Evolutionary conservation across 495 filamentous ascomycete genomes (phyloP).

Genomic region (Annulohypoxylon bovei): DNA sequence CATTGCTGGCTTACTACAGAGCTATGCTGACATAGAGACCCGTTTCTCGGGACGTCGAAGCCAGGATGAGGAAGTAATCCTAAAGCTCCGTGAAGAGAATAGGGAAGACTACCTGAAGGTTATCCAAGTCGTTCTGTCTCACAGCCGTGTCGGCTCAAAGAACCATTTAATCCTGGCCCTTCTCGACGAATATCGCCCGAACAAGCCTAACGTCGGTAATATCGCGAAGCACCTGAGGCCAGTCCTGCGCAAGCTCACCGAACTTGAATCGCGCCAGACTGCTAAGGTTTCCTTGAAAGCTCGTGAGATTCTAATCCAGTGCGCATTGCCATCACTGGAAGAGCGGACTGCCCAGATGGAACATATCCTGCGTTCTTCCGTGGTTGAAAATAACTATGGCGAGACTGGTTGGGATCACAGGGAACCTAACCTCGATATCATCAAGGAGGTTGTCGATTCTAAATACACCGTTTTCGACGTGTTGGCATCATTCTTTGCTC

Average conservation of each 20-base stretch:
- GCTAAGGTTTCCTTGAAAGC: conserved; percentile 98
- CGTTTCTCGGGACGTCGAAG: conserved; percentile 84
- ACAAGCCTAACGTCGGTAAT: conserved; percentile 88
- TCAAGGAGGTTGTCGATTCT: conserved; percentile 98
- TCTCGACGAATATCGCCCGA: conserved; percentile 91
- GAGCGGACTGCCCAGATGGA: conserved; percentile 97
- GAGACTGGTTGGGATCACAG: conserved; percentile 98
- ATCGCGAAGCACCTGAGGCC: conserved; percentile 88
- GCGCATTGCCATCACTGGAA: conserved; percentile 92
- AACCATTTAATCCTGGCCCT: conserved; percentile 94
- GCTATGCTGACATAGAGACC: conserved; percentile 84
- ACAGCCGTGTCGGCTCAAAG: conserved; percentile 91
- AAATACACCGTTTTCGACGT: conserved; percentile 99
- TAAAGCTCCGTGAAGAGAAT: conserved; percentile 94
- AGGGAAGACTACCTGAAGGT: conserved; percentile 88
- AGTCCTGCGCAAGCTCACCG: conserved; percentile 83
- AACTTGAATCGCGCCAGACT: conserved; percentile 87
- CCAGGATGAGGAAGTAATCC: conserved; percentile 93
- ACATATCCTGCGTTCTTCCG: conserved; percentile 95
- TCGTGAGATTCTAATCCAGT: conserved; percentile 95
- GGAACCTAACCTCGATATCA: conserved; percentile 82
- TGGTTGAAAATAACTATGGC: conserved; percentile 95
- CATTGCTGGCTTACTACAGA: conserved; percentile 78
- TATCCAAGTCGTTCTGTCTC: conserved; percentile 88
- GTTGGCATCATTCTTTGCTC: conserved; percentile 89